These are phyloP conservation scores for Eucalyptus polybractea DNA, from an alignment of 345 rosid genomes.

Conservation along the genomic window DNA sequence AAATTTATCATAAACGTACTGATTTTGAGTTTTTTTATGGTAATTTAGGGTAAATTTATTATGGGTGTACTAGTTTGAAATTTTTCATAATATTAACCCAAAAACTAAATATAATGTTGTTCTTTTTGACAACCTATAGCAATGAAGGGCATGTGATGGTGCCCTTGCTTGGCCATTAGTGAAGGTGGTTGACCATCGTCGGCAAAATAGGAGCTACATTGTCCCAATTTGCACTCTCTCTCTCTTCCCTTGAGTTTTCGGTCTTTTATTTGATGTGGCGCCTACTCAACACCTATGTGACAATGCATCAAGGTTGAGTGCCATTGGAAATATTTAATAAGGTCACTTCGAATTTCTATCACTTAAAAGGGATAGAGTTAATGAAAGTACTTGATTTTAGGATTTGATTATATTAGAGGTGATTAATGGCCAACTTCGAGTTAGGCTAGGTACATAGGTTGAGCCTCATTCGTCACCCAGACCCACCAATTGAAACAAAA, in stretches of 20 bases:
- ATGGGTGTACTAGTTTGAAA: too few species aligned
- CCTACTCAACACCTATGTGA: background rate
- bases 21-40: too few species aligned
- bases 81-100: too few species aligned
- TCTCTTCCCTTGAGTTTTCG: background rate
- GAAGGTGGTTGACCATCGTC: background rate
- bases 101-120: too few species aligned
- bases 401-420: background rate
- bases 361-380: background rate
- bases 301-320: background rate
- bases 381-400: background rate
- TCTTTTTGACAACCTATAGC: too few species aligned
- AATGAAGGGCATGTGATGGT: too few species aligned
- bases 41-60: too few species aligned
- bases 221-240: background rate
- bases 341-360: background rate
- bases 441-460: background rate
- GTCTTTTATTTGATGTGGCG: background rate
- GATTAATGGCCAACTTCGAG: background rate
- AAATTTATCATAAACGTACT: too few species aligned
- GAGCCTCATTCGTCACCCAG: background rate
- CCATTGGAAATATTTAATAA: background rate
- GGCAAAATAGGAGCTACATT: background rate
- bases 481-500: background rate
- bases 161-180: too few species aligned